Evolutionary conservation across 2,329 filamentous ascomycete genomes (phyloP), one percentile per base, ranked within the genome.

Genomic region (Orbilia oligospora): DNA sequence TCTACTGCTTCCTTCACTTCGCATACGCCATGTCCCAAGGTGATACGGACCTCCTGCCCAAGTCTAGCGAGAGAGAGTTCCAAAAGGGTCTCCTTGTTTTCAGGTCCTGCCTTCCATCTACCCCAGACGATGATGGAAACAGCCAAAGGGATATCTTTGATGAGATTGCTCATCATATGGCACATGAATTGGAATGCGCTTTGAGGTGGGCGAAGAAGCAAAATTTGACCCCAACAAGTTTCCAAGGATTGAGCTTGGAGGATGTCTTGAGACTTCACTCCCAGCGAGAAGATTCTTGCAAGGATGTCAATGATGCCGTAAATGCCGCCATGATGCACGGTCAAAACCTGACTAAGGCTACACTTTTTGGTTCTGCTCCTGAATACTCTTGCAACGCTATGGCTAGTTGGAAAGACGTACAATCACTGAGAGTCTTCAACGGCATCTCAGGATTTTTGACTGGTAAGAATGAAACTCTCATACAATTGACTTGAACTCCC

Each of bases 1-100:
- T 78, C n/a, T 78, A 78, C 55, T 78, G 75, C 48, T 78, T 78
- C 55, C 68, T 78, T 12, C 75, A 78, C n/a, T 78, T 78, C 48
- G 75, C 75, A 16, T 78, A 78, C 30, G 75, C 75, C 44, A 78
- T 78, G 75, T 78, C 75, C 12, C 75, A 78, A 58, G 75, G 75
- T 2, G 75, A 78, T 27, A 78, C 63, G 30, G 75, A 78, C 18
- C 48, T 78, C 6, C 18, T 78, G 9, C 68, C 75, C 0, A 71
- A 55, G 24, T 72, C 75, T 9, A 65, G 55, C 38, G 68, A 78
- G 44, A 51, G 30, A 22, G 75, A 78, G 41, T 78, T 68, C 63
- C 68, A 78, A 20, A 64, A 49, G 18, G 75, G 68, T 12, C 61
- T 78, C 18, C 33, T 72, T 4, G 75, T 78, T 22, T 72, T 78